Evolutionary conservation across 2,329 filamentous ascomycete genomes (phyloP), one percentile per base, ranked within the genome.

Genomic region (Cladosporium oxysporum): DNA sequence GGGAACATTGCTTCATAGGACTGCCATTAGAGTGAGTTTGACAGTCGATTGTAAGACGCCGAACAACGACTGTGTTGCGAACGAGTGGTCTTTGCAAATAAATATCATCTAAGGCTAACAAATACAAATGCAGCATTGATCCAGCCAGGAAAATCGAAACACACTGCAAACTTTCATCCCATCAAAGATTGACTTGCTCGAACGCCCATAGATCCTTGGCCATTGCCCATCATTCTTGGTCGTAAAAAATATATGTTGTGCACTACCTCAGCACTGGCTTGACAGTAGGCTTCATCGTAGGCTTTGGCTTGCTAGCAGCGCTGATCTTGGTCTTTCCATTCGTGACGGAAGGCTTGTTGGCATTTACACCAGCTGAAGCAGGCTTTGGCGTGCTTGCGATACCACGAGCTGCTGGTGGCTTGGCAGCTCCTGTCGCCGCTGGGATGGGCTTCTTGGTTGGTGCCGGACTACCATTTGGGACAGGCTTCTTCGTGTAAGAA

Each of bases 281-380:
- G 18, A 55, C 52, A 5, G 52, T 55, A 55, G 52, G 52, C 60
- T 62, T 62, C n/a, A 58, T 37, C 21, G 60, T 44, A 18, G 67
- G 58, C 57, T 58, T 67, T 49, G 62, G 71, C 53, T 62, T 66
- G 52, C 69, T 70, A 14, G 67, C 71, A 35, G 71, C 57, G 58
- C 58, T 69, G 50, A 72, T 60, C 33, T 65, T 68, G 16, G 65
- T 62, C 60, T 69, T 72, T 21, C 57, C 58, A 5, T 58, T 21
- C 14, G 49, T 29, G 16, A 26, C 50, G 14, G 35, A 28, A 29
- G 64, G 31, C 49, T 58, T 65, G 61, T 58, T 47, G 57, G 57
- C 49, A 63, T 70, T 49, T 44, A 55, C 35, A 50, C 44, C 37
- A 28, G 47, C 16, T 28, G 66, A n/a, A 21, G 62, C 62, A 52